Evolutionary conservation across 495 filamentous ascomycete species (phyloP), one percentile per base, ranked within the genome.

Genomic region (Achaetomiella virescens): DNA sequence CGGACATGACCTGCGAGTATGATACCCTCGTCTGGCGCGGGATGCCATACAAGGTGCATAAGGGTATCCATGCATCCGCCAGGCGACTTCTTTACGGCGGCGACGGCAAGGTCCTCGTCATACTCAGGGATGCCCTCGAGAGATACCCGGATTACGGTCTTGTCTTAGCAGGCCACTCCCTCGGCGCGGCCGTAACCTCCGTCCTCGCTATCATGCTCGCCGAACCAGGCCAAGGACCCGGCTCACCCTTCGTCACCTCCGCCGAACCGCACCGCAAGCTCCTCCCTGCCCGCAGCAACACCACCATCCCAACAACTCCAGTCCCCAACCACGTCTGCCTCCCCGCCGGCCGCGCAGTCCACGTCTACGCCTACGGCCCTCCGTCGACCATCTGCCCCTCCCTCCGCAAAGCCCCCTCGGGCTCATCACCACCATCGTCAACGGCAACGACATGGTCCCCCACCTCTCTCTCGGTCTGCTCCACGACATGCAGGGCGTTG

Each of bases 1-100:
- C 87, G 11, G 88, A 91, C 60, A 83, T 90, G 79, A 86, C 85
- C 33, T 91, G 88, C 65, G 88, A 90, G 52, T 91, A 88, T 55
- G 86, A 89, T 58, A 81, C 85, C 46, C 76, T 91, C 0, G 58
- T 75, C 29, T 87, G 86, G 78, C 79, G 84, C 47, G 86, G 84
- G 14, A 80, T 75, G 47, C 65, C 65, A 3, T 90, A 89, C 71
- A 84, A 85, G 50, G 86, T 90, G 0, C 88, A 91, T 70, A 90
- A 89, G 64, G 88, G 88, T n/a, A 88, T 91, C 61, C 83, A 88
- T 59, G 86, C 87, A 12, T 90, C 86, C 3, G 88, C 88, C 3
- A 75, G 81, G 22, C 79, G 87, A 6, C 74, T 91, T 1, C 73
- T 91, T 0, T 81, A 84, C 62, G 84, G 83, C 17, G 72, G 73